These are phyloP conservation scores for Talaromyces rugulosus DNA, from an alignment of 2,329 filamentous ascomycete species.

Conservation along the genomic window DNA sequence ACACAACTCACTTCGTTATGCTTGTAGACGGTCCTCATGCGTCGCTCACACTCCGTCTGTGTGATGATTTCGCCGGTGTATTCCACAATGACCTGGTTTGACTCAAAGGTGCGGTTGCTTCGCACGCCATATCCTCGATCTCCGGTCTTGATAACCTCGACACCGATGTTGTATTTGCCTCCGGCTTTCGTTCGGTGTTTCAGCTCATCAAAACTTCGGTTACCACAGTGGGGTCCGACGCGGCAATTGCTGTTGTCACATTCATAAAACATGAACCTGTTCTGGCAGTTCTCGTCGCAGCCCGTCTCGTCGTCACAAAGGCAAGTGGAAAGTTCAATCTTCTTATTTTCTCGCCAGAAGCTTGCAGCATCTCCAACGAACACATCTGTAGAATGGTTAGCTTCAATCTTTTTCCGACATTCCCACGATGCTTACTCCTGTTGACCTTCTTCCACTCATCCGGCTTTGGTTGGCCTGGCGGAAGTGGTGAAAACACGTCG, in stretches of 20 bases:
- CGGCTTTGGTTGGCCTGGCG: conserved; percentile 81
- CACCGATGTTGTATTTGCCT: conserved; percentile 84
- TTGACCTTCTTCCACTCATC: conserved; percentile 90
- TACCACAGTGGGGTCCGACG: conserved; percentile 72
- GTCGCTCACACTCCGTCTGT: conserved; percentile 83
- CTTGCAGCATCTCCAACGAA: conserved; percentile 80
- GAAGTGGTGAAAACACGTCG: conserved; percentile 82
- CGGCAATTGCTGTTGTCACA: conserved; percentile 89
- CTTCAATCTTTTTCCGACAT: neutral
- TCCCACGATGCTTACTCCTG: conserved; percentile 62
- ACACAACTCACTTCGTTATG: conserved; percentile 70
- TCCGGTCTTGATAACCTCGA: conserved; percentile 87
- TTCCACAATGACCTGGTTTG: conserved; percentile 95
- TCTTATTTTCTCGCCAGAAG: conserved; percentile 75
- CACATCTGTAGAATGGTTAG: conserved; percentile 57
- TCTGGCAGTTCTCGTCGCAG: conserved; percentile 87
- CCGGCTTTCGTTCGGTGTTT: conserved; percentile 70
- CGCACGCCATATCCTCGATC: conserved; percentile 90
- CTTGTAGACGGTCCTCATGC: conserved; percentile 92
- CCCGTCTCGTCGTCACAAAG: conserved; percentile 73
- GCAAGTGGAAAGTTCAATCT: conserved; percentile 71
- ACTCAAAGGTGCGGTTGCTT: conserved; percentile 79
- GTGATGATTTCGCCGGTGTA: conserved; percentile 98
- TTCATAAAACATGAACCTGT: conserved; percentile 95
- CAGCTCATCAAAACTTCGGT: conserved; percentile 81